These are phyloP conservation scores for Exophiala phaeomuriformis DNA, from an alignment of 2,329 filamentous ascomycete species.

Conservation along the genomic window DNA sequence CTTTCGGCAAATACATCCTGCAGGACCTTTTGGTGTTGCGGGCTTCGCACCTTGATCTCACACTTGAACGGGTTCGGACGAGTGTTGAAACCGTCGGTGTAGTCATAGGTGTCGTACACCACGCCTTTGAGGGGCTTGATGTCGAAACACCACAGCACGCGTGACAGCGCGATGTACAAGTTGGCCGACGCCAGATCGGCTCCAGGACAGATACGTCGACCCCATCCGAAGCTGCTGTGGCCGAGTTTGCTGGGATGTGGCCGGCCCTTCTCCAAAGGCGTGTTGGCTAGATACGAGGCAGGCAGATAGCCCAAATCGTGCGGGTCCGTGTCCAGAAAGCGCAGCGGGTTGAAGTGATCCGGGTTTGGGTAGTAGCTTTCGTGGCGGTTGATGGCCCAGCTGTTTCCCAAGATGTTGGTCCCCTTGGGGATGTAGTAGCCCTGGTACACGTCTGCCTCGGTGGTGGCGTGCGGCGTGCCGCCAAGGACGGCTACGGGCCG, in stretches of 20 bases:
- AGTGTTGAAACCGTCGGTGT: constrained; percentile 21
- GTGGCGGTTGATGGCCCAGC: constrained; percentile 47
- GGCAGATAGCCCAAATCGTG: constrained; percentile 48
- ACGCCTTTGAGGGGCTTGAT: constrained; percentile 28
- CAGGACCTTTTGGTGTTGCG: constrained; percentile 8
- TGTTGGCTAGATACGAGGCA: constrained; percentile 45
- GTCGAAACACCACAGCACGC: constrained; percentile 52
- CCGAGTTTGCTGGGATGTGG: constrained; percentile 24
- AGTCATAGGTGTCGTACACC: constrained; percentile 21
- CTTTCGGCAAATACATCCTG: constrained; percentile 10
- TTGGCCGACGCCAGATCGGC: constrained; percentile 27
- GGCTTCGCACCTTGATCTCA: constrained; percentile 17
- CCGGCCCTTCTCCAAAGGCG: constrained; percentile 33
- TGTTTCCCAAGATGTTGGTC: constrained; percentile 36
- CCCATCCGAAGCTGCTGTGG: constrained; percentile 26
- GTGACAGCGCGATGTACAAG: constrained; percentile 49
- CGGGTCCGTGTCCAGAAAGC: constrained; percentile 47
- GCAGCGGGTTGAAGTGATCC: constrained; percentile 47
- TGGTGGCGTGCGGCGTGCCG: constrained; percentile 23
- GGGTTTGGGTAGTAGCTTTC: constrained; percentile 46
- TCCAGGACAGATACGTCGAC: constrained; percentile 27
- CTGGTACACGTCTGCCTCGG: constrained; percentile 26
- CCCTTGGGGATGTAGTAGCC: constrained; percentile 46
- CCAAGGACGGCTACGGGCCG: constrained; percentile 33
- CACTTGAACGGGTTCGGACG: constrained; percentile 18